phyloP scores from a whole-genome alignment of 2,329 filamentous ascomycete genomes.

The Fusarium azukiicola region DNA sequence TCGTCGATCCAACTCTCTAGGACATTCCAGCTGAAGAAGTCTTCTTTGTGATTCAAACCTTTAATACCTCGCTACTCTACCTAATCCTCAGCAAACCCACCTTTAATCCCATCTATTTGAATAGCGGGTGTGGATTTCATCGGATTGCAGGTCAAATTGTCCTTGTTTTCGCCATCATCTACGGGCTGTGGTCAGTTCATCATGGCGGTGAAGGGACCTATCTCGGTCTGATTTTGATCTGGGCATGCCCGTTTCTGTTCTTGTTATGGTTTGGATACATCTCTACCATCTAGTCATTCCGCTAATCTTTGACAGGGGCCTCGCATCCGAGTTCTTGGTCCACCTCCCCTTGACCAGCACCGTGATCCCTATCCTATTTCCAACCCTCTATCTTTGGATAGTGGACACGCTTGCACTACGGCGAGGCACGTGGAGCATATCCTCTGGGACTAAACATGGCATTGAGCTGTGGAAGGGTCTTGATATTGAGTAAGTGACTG shows the following conservation, averaged over 20 bases:
- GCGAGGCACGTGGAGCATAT: conserved; percentile 87
- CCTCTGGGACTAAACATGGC: conserved; percentile 83
- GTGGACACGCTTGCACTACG: conserved; percentile 85
- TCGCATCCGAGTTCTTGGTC: conserved; percentile 83
- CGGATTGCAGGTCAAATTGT: conserved; percentile 73
- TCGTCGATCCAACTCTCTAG: conserved; percentile 81
- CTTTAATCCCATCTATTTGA: conserved; percentile 70
- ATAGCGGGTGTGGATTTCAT: conserved; percentile 48
- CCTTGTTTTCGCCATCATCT: conserved; percentile 67
- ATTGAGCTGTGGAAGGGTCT: conserved; percentile 81
- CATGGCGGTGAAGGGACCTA: conserved; percentile 79
- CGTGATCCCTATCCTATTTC: conserved; percentile 78
- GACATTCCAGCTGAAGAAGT: conserved; percentile 86
- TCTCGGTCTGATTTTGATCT: conserved; percentile 84
- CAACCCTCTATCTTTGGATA: conserved; percentile 86
- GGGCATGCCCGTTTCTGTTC: conserved; percentile 84
- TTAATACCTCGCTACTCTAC: conserved; percentile 85
- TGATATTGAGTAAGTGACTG: conserved; percentile 78
- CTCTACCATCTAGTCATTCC: background rate
- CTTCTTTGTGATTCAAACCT: conserved; percentile 89
- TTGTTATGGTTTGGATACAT: conserved; percentile 59
- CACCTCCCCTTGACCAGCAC: conserved; percentile 79
- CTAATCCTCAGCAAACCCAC: conserved; percentile 83
- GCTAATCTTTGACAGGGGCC: conserved; percentile 72
- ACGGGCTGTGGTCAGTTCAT: conserved; percentile 68